A percentile compares a stretch with the other conserved stretches of the same genome.
These are phyloP conservation scores for Saprolegnia parasitica DNA, from an alignment of 352 stramenopile genomes.

Conservation along the genomic window DNA sequence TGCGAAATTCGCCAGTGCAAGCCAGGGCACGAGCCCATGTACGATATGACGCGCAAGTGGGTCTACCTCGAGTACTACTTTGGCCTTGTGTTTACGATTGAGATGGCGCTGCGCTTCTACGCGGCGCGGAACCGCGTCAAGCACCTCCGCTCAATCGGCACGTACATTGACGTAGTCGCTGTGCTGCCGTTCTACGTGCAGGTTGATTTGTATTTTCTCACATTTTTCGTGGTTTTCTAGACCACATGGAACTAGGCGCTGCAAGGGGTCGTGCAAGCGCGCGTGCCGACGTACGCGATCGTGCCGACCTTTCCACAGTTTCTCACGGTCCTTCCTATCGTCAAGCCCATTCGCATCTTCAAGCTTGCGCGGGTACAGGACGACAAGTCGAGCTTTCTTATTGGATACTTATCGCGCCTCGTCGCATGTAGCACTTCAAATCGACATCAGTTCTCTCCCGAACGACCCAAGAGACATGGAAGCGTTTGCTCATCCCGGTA, in stretches of 20 bases:
- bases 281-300: conserved; percentile 46
- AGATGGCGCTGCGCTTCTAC: conserved; percentile 57
- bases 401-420: neutral
- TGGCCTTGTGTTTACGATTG: conserved; percentile 47
- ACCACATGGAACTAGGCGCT: no score
- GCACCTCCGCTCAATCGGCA: conserved; percentile 56
- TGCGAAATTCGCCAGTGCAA: conserved; percentile 24
- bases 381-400: no score
- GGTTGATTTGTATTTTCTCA: conserved; percentile 37
- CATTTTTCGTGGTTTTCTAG: no score
- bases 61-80: conserved; percentile 73
- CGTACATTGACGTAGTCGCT: conserved; percentile 56
- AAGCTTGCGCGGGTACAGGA: conserved; percentile 61
- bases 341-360: conserved; percentile 72
- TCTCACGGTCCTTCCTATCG: conserved; percentile 54
- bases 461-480: conserved; percentile 52
- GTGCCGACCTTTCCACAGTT: conserved; percentile 58
- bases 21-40: conserved; percentile 4
- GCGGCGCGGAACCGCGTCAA: conserved; percentile 36
- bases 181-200: conserved; percentile 62
- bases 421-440: conserved; percentile 49
- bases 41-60: conserved; percentile 69
- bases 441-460: conserved; percentile 57
- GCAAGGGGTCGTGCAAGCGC: neutral
- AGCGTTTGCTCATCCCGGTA: conserved; percentile 59